These are phyloP conservation scores for Ophiostoma australiae DNA, from an alignment of 2,329 filamentous ascomycete species.

Conservation along the genomic window DNA sequence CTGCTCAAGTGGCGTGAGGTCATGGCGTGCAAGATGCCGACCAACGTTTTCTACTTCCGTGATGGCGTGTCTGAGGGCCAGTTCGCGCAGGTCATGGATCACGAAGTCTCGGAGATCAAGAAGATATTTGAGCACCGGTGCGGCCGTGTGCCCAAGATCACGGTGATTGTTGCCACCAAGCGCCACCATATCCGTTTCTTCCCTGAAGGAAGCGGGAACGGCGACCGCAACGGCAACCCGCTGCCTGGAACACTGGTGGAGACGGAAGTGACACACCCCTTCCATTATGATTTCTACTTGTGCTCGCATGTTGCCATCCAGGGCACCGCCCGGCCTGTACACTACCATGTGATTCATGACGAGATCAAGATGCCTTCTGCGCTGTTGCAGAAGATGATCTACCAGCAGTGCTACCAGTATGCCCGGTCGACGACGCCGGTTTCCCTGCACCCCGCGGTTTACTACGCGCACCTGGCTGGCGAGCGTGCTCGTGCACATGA, in stretches of 20 bases:
- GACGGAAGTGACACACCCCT: slow-evolving; percentile 81
- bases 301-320: slow-evolving; percentile 71
- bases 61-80: slow-evolving; percentile 89
- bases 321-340: slow-evolving; percentile 85
- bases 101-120: slow-evolving; percentile 73
- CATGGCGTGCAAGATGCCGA: slow-evolving; percentile 50
- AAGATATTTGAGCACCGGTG: slow-evolving; percentile 44
- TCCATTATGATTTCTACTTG: slow-evolving; percentile 80
- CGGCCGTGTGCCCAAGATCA: slow-evolving; percentile 56
- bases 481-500: slow-evolving; percentile 75
- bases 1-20: slow-evolving; percentile 59
- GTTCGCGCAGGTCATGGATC: slow-evolving; percentile 70
- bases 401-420: slow-evolving; percentile 93
- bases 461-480: slow-evolving; percentile 90
- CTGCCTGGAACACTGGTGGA: slow-evolving; percentile 85
- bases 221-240: slow-evolving; percentile 70
- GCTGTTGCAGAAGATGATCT: slow-evolving; percentile 79
- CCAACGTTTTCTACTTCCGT: slow-evolving; percentile 85
- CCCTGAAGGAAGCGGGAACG: slow-evolving; percentile 47
- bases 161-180: slow-evolving; percentile 85
- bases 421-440: slow-evolving; percentile 88
- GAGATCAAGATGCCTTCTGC: slow-evolving; percentile 65
- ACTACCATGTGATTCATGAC: slow-evolving; percentile 85
- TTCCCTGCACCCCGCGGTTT: slow-evolving; percentile 81
- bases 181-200: slow-evolving; percentile 94